Conservation (phyloP, 2,329 filamentous ascomycete species). For the Fusarium cicatricum region DNA sequence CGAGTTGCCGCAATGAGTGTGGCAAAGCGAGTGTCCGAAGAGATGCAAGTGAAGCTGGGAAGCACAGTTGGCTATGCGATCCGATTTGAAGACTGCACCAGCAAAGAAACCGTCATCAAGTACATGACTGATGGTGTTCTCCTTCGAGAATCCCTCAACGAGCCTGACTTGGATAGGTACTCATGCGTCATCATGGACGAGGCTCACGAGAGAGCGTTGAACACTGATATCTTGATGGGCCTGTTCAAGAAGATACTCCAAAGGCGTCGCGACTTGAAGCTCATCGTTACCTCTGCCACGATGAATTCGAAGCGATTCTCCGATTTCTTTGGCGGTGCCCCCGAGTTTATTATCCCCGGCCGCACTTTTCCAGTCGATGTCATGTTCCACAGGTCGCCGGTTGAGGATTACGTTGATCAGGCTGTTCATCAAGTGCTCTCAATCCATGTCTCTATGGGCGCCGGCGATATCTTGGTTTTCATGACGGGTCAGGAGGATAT, state of each 20-base stretch:
- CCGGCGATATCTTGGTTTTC: conserved; percentile 95
- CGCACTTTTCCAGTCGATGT: conserved; percentile 97
- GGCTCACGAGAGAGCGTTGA: conserved; percentile 94
- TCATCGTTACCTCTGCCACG: conserved; percentile 97
- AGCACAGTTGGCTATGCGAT: conserved; percentile 94
- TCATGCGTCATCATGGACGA: conserved; percentile 99
- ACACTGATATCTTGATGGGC: conserved; percentile 97
- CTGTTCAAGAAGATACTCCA: conserved; percentile 97
- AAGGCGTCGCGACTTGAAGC: conserved; percentile 86
- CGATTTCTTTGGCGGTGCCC: conserved; percentile 93
- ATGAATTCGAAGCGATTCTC: conserved; percentile 99
- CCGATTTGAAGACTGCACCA: conserved; percentile 97
- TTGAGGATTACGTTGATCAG: conserved; percentile 97
- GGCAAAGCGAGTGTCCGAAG: conserved; percentile 95
- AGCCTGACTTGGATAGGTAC: conserved; percentile 92
- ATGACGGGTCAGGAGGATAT: conserved; percentile 99
- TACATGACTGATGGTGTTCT: conserved; percentile 99
- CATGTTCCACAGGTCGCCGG: conserved; percentile 92
- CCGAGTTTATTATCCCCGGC: conserved; percentile 95
- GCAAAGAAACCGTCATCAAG: conserved; percentile 94
- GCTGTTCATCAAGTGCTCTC: conserved; percentile 95
- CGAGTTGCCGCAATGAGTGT: conserved; percentile 99
- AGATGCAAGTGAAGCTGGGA: conserved; percentile 94
- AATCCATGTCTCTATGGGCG: conserved; percentile 93
- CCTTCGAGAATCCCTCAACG: conserved; percentile 89